These are phyloP conservation scores for Ceratonia siliqua DNA, from an alignment of 306 rosid species.

Conservation along the genomic window DNA sequence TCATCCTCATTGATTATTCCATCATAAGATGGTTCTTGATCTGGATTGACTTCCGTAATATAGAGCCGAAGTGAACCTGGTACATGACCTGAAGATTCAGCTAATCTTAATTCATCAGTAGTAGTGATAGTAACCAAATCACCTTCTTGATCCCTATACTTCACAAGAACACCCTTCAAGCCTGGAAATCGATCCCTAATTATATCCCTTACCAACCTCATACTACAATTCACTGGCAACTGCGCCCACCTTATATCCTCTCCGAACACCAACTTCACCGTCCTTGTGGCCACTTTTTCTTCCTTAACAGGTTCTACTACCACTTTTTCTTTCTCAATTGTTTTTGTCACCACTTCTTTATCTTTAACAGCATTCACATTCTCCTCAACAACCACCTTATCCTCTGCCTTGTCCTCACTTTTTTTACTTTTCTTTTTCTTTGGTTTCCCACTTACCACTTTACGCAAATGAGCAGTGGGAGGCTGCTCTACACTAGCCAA, in stretches of 20 bases:
- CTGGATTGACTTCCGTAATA: slow-evolving; percentile 57
- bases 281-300: slow-evolving; percentile 57
- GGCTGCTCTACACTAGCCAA: slow-evolving; percentile 46
- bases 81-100: slow-evolving; percentile 55
- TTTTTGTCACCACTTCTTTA: slow-evolving; percentile 40
- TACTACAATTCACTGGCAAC: slow-evolving; percentile 70
- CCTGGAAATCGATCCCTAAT: slow-evolving; percentile 72
- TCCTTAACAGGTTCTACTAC: slow-evolving; percentile 37
- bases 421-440: slow-evolving; percentile 60
- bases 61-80: slow-evolving; percentile 67
- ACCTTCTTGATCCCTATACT: slow-evolving; percentile 82
- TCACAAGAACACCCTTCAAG: slow-evolving; percentile 79
- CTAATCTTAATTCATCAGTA: slow-evolving; percentile 67
- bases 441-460: slow-evolving; percentile 64
- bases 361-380: slow-evolving; percentile 44
- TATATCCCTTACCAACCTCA: slow-evolving; percentile 62
- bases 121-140: slow-evolving; percentile 89
- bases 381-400: slow-evolving; percentile 53
- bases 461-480: slow-evolving; percentile 40
- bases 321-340: slow-evolving; percentile 42
- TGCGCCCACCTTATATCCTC: slow-evolving; percentile 92
- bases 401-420: slow-evolving; percentile 50
- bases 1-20: slow-evolving; percentile 41
- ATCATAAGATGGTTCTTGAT: slow-evolving; percentile 66
- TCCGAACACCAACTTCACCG: slow-evolving; percentile 82